A percentile compares a stretch with the other conserved stretches of the same genome.
Conservation (phyloP, 148 eudicot species). For the Vaccinium darrowii region DNA sequence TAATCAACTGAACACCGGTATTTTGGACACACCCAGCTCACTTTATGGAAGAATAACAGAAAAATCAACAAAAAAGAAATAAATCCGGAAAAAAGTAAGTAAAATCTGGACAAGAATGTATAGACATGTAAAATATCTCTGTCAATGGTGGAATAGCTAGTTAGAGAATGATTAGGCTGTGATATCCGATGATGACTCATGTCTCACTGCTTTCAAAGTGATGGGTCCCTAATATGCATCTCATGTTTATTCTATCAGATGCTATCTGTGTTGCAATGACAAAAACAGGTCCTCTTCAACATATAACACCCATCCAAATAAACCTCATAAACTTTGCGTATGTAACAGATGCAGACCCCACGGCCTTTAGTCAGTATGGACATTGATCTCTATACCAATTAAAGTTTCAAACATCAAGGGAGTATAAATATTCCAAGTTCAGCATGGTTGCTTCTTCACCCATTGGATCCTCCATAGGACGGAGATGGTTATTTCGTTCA, state of each 20-base stretch:
- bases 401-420: not conserved
- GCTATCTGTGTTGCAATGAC: not conserved
- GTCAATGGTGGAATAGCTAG: not conserved
- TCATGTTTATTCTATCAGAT: not conserved
- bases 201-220: not conserved
- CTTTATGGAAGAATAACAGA: not conserved
- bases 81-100: not conserved
- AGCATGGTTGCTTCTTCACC: not conserved
- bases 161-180: not conserved
- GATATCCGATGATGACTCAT: not conserved
- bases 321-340: not conserved
- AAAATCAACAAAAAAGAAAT: not conserved
- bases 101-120: not conserved
- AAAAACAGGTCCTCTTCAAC: not conserved
- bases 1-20: not conserved
- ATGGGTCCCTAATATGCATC: not conserved
- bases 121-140: not conserved
- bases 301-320: not conserved
- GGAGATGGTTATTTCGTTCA: not conserved
- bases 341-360: not conserved
- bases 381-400: not conserved
- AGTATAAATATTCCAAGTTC: not conserved
- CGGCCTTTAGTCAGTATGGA: not conserved
- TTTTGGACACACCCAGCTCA: not conserved
- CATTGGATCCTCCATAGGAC: not conserved